Base-by-base conservation (phyloP, 2,329 filamentous ascomycete genomes). In the Aspergillus neoniger region DNA sequence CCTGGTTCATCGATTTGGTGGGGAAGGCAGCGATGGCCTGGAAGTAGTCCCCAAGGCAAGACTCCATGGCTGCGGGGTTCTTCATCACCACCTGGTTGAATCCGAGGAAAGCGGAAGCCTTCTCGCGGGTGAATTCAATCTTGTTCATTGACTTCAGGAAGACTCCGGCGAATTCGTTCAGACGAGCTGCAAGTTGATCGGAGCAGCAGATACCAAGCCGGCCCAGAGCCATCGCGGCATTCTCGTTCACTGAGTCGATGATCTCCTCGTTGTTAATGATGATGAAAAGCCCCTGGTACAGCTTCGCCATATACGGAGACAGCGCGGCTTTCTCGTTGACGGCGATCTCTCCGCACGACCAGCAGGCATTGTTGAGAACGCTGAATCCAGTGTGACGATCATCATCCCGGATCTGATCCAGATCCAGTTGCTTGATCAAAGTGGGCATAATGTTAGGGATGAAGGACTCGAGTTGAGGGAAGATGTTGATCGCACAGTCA, bases 361-460 rank as follows among this genome's bases (percentile, higher is more conserved):
- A 99, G 79, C 94, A 98, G 21, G 95, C 94, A 73, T 99, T 99
- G 83, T 98, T 99, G 61, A 98, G 88, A 30, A 98, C 93, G 62
- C 92, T 92, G 75, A 96, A 97, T 14, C 88, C 89, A 17, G 86
- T 90, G 65, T 96, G 91, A 50, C 92, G 87, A 62, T 92, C 90
- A 68, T 96, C 91, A 62, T 93, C 90, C 17, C 87, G 78, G 54
- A 92, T 85, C 58, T 83, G 83, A 63, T 92, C 89, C 66, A 96
- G 81, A 66, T 98, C 93, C 28, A 99, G 86, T 74, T 98, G 93
- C 69, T 88, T 86, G 65, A 97, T 85, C n/a, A 97, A 80, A 52
- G 94, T 87, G 0, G 80, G 90, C 72, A 98, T 80, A 58, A 98
- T 83, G 12, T 82, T 86, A 2, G 86, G 83, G 14, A 99, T 81